Conservation (phyloP, 2,329 filamentous ascomycete genomes). For the Alternaria sp. region DNA sequence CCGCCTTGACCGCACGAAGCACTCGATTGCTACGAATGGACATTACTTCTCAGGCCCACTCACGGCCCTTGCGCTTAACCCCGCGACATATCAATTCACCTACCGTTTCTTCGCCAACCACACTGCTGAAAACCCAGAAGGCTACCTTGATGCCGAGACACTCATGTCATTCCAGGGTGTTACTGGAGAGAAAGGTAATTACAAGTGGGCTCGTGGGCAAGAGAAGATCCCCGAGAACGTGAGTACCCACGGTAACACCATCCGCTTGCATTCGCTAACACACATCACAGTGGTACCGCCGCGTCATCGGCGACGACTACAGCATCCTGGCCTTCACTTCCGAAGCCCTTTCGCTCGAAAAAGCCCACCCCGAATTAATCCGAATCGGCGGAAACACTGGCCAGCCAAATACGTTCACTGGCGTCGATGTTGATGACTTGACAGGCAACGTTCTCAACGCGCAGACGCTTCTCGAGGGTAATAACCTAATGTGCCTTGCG, state of each 20-base stretch:
- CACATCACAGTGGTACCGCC: slow-evolving; percentile 12
- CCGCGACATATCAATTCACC: slow-evolving; percentile 10
- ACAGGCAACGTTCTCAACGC: slow-evolving; percentile 27
- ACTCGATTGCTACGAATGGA: slow-evolving; percentile 23
- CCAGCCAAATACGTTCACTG: slow-evolving; percentile 23
- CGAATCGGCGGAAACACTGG: slow-evolving; percentile 28
- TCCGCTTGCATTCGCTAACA: slow-evolving; percentile 14
- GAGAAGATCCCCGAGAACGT: slow-evolving; percentile 30
- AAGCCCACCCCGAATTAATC: slow-evolving; percentile 12
- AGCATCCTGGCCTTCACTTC: neutral
- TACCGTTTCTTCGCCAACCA: slow-evolving; percentile 29
- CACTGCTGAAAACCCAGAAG: slow-evolving; percentile 25
- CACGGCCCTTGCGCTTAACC: slow-evolving; percentile 21
- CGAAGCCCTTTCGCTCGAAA: slow-evolving; percentile 15
- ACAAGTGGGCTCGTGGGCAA: slow-evolving; percentile 23
- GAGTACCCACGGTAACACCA: slow-evolving; percentile 7
- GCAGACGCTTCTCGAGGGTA: slow-evolving; percentile 19
- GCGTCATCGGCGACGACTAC: slow-evolving; percentile 21
- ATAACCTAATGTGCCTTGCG: slow-evolving; percentile 26
- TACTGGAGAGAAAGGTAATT: slow-evolving; percentile 24
- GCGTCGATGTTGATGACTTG: slow-evolving; percentile 22
- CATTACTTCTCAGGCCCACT: slow-evolving; percentile 21
- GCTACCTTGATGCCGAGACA: slow-evolving; percentile 21
- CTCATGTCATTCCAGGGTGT: slow-evolving; percentile 28
- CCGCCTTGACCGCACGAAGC: slow-evolving; percentile 26